Evolutionary conservation across 768 basidiomycete genomes (phyloP).

Genomic region (Phylloporus sp.): DNA sequence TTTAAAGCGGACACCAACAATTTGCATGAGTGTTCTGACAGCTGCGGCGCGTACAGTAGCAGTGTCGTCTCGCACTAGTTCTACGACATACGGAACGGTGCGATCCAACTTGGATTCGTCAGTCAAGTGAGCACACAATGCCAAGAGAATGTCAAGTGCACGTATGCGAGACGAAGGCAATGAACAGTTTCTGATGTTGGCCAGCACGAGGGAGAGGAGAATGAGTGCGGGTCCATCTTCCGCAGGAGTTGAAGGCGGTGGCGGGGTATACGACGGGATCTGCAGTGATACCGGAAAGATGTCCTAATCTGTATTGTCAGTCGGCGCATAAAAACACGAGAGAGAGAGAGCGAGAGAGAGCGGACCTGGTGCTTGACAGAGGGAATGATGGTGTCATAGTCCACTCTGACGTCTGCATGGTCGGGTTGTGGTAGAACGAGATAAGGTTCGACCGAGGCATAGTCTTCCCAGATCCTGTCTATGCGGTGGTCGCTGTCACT

Average conservation of each 20-base stretch:
- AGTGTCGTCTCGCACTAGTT: slow-evolving; percentile 81
- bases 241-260: slow-evolving; percentile 48
- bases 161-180: slow-evolving; percentile 84
- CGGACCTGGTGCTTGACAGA: slow-evolving; percentile 58
- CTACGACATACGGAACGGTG: slow-evolving; percentile 87
- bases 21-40: slow-evolving; percentile 74
- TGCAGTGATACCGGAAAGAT: slow-evolving; percentile 74
- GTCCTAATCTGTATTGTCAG: slow-evolving; percentile 43
- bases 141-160: slow-evolving; percentile 83
- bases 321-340: neutral
- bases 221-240: slow-evolving; percentile 90
- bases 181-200: slow-evolving; percentile 84
- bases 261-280: slow-evolving; percentile 47
- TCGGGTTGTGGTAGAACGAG: slow-evolving; percentile 47
- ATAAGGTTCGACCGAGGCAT: slow-evolving; percentile 75
- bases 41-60: slow-evolving; percentile 80
- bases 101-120: slow-evolving; percentile 96
- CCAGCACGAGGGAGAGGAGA: slow-evolving; percentile 79
- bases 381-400: slow-evolving; percentile 37
- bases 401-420: slow-evolving; percentile 51
- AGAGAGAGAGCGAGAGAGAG: neutral
- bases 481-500: slow-evolving; percentile 83
- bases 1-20: slow-evolving; percentile 49
- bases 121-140: slow-evolving; percentile 73
- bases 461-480: slow-evolving; percentile 84